Evolutionary conservation across 495 filamentous ascomycete genomes (phyloP).

Genomic region (Aspergillus leporis): DNA sequence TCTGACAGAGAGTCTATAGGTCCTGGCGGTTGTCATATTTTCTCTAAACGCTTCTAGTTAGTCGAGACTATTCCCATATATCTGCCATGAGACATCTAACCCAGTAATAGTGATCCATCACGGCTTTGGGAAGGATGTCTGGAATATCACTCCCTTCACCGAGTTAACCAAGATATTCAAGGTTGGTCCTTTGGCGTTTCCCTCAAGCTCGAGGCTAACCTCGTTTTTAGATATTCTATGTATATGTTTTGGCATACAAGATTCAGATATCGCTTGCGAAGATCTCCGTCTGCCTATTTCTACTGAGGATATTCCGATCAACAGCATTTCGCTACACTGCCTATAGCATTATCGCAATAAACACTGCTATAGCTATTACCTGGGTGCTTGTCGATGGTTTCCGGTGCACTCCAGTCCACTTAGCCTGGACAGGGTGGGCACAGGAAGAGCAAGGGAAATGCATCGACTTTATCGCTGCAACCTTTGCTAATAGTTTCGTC

Average conservation of each 20-base stretch:
- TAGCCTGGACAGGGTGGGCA: constrained; percentile 35
- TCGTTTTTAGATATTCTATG: constrained; percentile 25
- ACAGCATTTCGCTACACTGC: constrained; percentile 31
- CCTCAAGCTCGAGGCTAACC: background rate
- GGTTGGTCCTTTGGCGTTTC: constrained; percentile 12
- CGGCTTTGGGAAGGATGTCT: constrained; percentile 33
- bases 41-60: constrained; percentile 20
- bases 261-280: constrained; percentile 45
- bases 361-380: constrained; percentile 31
- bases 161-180: constrained; percentile 28
- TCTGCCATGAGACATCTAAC: background rate
- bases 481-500: constrained; percentile 29
- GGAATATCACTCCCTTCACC: constrained; percentile 27
- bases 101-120: constrained; percentile 26
- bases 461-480: constrained; percentile 29
- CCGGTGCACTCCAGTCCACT: constrained; percentile 34
- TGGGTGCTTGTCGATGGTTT: constrained; percentile 33
- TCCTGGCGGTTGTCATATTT: constrained; percentile 24
- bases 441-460: constrained; percentile 24
- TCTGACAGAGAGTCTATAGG: constrained; percentile 16
- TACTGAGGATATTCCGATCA: constrained; percentile 41
- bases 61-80: background rate
- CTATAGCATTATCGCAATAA: constrained; percentile 33
- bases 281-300: constrained; percentile 53
- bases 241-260: constrained; percentile 31